phyloP scores from a whole-genome alignment of 768 basidiomycete genomes.

The Pisolithus albus region DNA sequence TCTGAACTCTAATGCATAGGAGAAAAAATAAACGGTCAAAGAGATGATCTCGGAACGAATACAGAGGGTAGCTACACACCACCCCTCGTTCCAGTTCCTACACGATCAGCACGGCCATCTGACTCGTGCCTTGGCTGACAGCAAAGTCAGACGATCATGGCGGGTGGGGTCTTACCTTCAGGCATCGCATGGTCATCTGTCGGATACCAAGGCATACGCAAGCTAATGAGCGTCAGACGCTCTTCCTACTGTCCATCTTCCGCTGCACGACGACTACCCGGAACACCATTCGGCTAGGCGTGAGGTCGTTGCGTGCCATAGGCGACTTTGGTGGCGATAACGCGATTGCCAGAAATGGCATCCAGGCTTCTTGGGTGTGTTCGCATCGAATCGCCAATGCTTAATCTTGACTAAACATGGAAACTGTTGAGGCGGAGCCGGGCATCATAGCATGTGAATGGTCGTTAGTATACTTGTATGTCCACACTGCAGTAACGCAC shows the following conservation, averaged over 20 bases:
- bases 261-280: conserved; percentile 26
- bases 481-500: conserved; percentile 71
- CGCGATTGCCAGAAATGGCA: conserved; percentile 45
- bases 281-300: conserved; percentile 27
- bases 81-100: conserved; percentile 54
- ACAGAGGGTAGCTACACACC: conserved; percentile 44
- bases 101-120: conserved; percentile 71
- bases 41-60: conserved; percentile 19
- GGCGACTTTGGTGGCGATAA: conserved; percentile 33
- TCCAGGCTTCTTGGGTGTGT: conserved; percentile 69
- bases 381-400: conserved; percentile 66
- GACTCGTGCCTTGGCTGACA: conserved; percentile 75
- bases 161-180: conserved; percentile 48
- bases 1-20: conserved; percentile 24
- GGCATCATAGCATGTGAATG: conserved; percentile 45
- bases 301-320: conserved; percentile 25
- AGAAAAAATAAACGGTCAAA: conserved; percentile 11
- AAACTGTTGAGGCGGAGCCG: conserved; percentile 18
- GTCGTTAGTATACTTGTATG: conserved; percentile 73
- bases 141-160: conserved; percentile 5
- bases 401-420: conserved; percentile 54
- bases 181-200: conserved; percentile 85
- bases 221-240: conserved; percentile 58
- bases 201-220: conserved; percentile 82
- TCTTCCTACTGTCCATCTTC: conserved; percentile 65